phyloP scores from a whole-genome alignment of 1,139 yeast species.

The Zygoascus sp. region DNA sequence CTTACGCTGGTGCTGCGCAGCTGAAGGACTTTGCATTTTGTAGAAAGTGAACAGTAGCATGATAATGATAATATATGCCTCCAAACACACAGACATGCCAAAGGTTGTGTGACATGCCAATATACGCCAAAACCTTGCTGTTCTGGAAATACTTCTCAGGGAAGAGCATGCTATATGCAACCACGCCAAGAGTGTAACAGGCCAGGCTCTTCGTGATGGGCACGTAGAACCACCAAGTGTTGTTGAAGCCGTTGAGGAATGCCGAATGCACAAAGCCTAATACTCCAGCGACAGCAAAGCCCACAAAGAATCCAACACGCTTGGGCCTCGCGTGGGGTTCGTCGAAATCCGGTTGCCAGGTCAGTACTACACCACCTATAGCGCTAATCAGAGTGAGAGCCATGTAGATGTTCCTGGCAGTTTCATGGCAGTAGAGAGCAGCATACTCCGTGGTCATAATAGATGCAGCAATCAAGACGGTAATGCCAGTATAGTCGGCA shows the following conservation, averaged over 20 bases:
- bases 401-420: constrained; percentile 48
- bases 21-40: constrained; percentile 34
- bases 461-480: constrained; percentile 85
- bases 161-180: constrained; percentile 79
- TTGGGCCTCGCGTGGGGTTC: constrained; percentile 76
- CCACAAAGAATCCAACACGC: constrained; percentile 77
- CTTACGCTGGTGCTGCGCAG: constrained; percentile 14
- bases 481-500: constrained; percentile 92
- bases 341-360: constrained; percentile 90
- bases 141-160: constrained; percentile 75
- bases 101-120: constrained; percentile 90
- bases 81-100: constrained; percentile 92
- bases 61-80: constrained; percentile 84
- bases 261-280: constrained; percentile 58
- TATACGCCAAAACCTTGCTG: constrained; percentile 48
- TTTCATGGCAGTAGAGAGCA: constrained; percentile 61
- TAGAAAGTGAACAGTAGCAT: constrained; percentile 69
- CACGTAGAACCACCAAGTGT: constrained; percentile 49
- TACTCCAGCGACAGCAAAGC: constrained; percentile 72
- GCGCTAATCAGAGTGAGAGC: constrained; percentile 64
- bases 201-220: constrained; percentile 65
- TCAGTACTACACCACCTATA: constrained; percentile 64
- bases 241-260: constrained; percentile 51
- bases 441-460: constrained; percentile 82
- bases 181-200: constrained; percentile 79